Evolutionary conservation across 2,329 filamentous ascomycete species (phyloP), one percentile per base, ranked within the genome.

Genomic region (Monilinia aucupariae): DNA sequence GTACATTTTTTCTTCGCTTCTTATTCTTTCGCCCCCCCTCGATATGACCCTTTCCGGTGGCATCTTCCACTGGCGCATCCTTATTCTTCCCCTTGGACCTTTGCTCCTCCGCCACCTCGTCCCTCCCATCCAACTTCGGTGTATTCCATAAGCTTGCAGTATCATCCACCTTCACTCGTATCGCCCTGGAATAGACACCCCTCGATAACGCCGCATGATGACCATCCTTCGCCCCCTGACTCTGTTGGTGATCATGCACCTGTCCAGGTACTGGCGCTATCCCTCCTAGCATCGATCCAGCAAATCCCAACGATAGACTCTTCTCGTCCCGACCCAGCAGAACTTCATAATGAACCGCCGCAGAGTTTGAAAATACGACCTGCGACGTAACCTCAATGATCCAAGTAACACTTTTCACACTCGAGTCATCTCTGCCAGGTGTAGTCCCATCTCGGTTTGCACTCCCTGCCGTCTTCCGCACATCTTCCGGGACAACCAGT

Each of bases 141-240:
- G 87, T 94, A 72, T 96, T 96, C 94, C 94, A 99, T 32, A 99
- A 76, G 61, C 87, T 88, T 22, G 87, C 86, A 0, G 93, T 97
- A 76, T 97, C 92, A 72, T 97, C 92, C 1, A 96, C 87, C 50
- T 85, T 85, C 66, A 97, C 75, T 59, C 80, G 83, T 50, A 97
- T 79, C 15, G 93, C 91, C 64, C 86, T 87, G 7, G 92, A 96
- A 74, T 90, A 97, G 1, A 97, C 84, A 0, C 93, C 93, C 66
- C 85, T 89, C 1, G 80, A 80, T 69, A 90, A 87, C 2, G 81
- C 82, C 8, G 80, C 77, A 69, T 89, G 85, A 65, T 83, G 78
- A 0, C 81, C 82, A 68, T 85, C 81, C 70, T 82, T 82, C 65
- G 80, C 77, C 27, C 79, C 78, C 25, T 80, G 75, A 64, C 84